These are phyloP conservation scores for Dictyostelium intermedium DNA, from an alignment of 78 protist genomes.

Conservation along the genomic window DNA sequence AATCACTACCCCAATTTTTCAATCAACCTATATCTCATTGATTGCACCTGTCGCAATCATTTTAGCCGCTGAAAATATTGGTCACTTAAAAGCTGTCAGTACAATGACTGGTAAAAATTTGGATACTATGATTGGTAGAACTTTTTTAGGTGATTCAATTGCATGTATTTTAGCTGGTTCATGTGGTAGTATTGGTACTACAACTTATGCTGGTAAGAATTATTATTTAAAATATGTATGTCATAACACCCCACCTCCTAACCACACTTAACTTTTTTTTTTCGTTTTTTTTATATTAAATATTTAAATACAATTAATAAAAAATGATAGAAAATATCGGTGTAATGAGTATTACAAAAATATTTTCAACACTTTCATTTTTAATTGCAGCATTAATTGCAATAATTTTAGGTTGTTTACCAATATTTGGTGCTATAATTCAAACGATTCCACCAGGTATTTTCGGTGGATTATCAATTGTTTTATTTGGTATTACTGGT, in stretches of 20 bases:
- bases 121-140: conserved; percentile 12
- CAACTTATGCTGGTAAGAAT: conserved; percentile 19
- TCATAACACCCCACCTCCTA: too few species aligned
- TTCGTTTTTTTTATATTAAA: too few species aligned
- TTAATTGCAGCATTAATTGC: conserved; percentile 5
- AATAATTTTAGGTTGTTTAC: conserved; percentile 22
- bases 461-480: conserved; percentile 37
- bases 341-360: conserved; percentile 50
- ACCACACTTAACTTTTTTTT: too few species aligned
- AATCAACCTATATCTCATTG: neutral
- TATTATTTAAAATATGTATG: too few species aligned
- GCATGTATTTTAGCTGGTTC: conserved; percentile 16
- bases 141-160: conserved; percentile 31
- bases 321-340: conserved; percentile 31
- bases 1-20: neutral
- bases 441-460: conserved; percentile 52
- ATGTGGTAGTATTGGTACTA: conserved; percentile 26
- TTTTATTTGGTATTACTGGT: conserved; percentile 45
- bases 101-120: conserved; percentile 33
- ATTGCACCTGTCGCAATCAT: conserved; percentile 54
- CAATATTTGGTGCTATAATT: conserved; percentile 11
- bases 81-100: conserved; percentile 47
- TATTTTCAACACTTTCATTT: conserved; percentile 6
- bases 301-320: too few species aligned
- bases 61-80: conserved; percentile 34